These are phyloP conservation scores for Trametes hirsuta DNA, from an alignment of 1,284 basidiomycete genomes.

Conservation along the genomic window DNA sequence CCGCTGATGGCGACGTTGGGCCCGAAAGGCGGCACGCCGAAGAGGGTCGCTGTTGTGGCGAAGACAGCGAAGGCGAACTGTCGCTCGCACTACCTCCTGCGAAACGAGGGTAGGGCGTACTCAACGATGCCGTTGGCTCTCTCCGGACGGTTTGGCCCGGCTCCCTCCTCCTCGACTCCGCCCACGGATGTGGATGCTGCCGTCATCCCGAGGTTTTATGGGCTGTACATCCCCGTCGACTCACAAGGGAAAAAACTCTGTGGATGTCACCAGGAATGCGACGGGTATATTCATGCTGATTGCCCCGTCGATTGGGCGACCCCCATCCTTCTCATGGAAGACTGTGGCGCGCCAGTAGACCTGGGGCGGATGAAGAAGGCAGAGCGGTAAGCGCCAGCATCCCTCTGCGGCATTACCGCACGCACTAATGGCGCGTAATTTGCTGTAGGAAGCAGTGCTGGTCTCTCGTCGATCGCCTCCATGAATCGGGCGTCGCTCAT, in stretches of 20 bases:
- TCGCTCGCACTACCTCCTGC: slow-evolving; percentile 31
- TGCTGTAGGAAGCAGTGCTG: slow-evolving; percentile 41
- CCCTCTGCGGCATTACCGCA: neutral
- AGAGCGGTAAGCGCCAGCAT: slow-evolving; percentile 33
- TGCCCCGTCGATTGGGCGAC: slow-evolving; percentile 35
- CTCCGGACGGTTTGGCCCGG: neutral
- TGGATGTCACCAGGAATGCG: slow-evolving; percentile 5
- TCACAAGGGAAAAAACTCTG: slow-evolving; percentile 8
- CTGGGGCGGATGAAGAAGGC: slow-evolving; percentile 34
- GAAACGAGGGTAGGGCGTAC: slow-evolving; percentile 48
- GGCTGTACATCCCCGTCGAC: slow-evolving; percentile 45
- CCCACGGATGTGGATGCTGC: slow-evolving; percentile 36
- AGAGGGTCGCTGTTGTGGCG: slow-evolving; percentile 35
- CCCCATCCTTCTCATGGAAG: slow-evolving; percentile 53
- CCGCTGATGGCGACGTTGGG: slow-evolving; percentile 33
- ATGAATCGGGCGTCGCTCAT: slow-evolving; percentile 45
- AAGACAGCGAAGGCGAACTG: slow-evolving; percentile 30
- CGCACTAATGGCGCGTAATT: neutral
- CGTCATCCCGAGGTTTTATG: slow-evolving; percentile 56
- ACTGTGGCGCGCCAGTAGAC: slow-evolving; percentile 46
- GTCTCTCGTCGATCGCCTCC: slow-evolving; percentile 45
- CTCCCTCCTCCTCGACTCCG: too few species aligned
- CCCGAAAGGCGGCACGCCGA: slow-evolving; percentile 23
- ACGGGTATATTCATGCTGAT: slow-evolving; percentile 12
- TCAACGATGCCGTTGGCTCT: slow-evolving; percentile 38